A percentile compares a stretch with the other conserved stretches of the same genome.
These are phyloP conservation scores for Tilletia caries DNA, from an alignment of 1,284 basidiomycete genomes.

Conservation along the genomic window DNA sequence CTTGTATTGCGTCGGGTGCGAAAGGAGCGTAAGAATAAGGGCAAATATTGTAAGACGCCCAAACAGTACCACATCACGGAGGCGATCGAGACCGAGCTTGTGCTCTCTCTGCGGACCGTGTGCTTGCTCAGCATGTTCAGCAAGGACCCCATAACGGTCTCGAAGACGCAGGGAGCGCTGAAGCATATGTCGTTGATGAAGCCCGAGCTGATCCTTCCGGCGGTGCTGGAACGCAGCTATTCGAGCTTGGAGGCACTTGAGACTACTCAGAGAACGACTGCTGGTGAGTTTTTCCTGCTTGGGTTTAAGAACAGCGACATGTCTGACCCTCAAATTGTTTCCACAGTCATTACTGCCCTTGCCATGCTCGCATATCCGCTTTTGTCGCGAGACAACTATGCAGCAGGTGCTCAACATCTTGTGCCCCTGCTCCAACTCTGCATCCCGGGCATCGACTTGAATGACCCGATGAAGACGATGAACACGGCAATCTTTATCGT, in stretches of 20 bases:
- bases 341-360: constrained; percentile 74
- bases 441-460: constrained; percentile 88
- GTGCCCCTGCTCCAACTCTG: constrained; percentile 83
- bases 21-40: constrained; percentile 69
- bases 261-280: constrained; percentile 56
- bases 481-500: constrained; percentile 72
- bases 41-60: constrained; percentile 72
- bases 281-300: constrained; percentile 14
- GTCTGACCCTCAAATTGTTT: neutral
- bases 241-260: constrained; percentile 72
- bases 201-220: constrained; percentile 83
- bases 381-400: constrained; percentile 70
- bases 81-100: constrained; percentile 77
- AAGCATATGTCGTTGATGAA: constrained; percentile 76
- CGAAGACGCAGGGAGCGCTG: constrained; percentile 57
- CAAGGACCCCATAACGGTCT: constrained; percentile 63
- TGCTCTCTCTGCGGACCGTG: constrained; percentile 76
- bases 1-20: constrained; percentile 63
- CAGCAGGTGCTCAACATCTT: constrained; percentile 82
- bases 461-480: constrained; percentile 87
- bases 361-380: constrained; percentile 75
- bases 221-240: constrained; percentile 85
- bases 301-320: constrained; percentile 65
- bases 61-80: constrained; percentile 65
- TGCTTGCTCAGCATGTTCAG: constrained; percentile 92